phyloP scores from a whole-genome alignment of 2,329 filamentous ascomycete genomes.

The Dactylellina drechsleri region DNA sequence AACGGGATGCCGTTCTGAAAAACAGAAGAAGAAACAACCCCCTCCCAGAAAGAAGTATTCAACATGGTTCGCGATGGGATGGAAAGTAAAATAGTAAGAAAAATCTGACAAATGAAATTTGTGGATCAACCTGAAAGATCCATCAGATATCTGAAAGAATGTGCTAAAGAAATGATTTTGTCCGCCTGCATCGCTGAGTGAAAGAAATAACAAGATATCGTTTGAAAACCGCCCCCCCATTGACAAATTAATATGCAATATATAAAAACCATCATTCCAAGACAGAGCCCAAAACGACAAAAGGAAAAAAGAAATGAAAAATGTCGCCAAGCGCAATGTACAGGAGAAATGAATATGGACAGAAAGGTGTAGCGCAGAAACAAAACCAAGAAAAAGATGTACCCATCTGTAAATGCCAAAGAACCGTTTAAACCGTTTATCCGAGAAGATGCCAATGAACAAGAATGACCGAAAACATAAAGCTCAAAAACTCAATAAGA shows the following conservation, averaged over 20 bases:
- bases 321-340: conserved; percentile 51
- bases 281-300: conserved; percentile 9
- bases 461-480: conserved; percentile 9
- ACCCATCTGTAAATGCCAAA: conserved; percentile 42
- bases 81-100: neutral
- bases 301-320: conserved; percentile 9
- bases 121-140: neutral
- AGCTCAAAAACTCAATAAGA: neutral
- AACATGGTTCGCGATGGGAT: no score
- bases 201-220: neutral
- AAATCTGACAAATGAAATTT: conserved; percentile 10
- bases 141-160: conserved; percentile 3
- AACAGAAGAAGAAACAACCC: neutral
- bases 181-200: neutral
- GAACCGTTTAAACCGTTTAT: conserved; percentile 26
- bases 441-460: conserved; percentile 12
- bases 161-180: conserved; percentile 4
- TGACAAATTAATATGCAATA: conserved; percentile 22
- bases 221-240: neutral
- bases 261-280: neutral
- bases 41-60: neutral
- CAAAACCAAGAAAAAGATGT: conserved; percentile 17
- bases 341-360: conserved; percentile 25
- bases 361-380: conserved; percentile 7
- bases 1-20: neutral